Evolutionary conservation across 768 basidiomycete genomes (phyloP), one percentile per base, ranked within the genome.

Genomic region (Stropharia rugosoannulata): DNA sequence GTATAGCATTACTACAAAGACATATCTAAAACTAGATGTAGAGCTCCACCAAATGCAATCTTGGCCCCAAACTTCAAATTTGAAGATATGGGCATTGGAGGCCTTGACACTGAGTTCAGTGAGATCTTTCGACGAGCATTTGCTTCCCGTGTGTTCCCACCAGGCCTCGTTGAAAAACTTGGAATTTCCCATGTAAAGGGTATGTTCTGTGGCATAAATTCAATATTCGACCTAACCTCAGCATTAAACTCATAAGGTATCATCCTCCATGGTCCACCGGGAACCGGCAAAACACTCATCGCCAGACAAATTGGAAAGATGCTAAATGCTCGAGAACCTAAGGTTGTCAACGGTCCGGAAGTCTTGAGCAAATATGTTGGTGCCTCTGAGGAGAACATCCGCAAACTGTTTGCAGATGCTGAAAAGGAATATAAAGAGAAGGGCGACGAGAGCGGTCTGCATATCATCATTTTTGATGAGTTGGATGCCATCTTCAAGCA

Each of bases 381-480:
- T 65, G 90, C 91, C 22, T 93, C 90, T 4, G 97, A 99, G 76
- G 97, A 99, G 74, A 99, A 99, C 65, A 86, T 99, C 62, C 84
- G 97, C 49, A 98, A 98, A 69, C 81, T 99, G 29, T 99, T 99
- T 63, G 91, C 81, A n/a, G 97, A 99, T 63, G 97, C 97, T 0
- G 97, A 99, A 77, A 93, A 93, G 71, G 97, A 99, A 91, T 98
- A 95, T 77, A 98, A 97, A 71, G 93, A 91, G 62, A 98, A 98
- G 72, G 92, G 89, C 6, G 96, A 98, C 61, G 95, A 98, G 62
- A 96, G 94, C 71, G 95, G 93, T 3, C 74, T 99, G 45, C 97
- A 99, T 66, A 98, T 99, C 75, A 98, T 99, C 75, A 99, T 99
- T 58, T 99, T 99, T 66, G 97, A 99, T 69, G 97, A 99, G 73